Evolutionary conservation across 306 rosid species (phyloP), one percentile per base, ranked within the genome.

Genomic region (Malus sieversii): DNA sequence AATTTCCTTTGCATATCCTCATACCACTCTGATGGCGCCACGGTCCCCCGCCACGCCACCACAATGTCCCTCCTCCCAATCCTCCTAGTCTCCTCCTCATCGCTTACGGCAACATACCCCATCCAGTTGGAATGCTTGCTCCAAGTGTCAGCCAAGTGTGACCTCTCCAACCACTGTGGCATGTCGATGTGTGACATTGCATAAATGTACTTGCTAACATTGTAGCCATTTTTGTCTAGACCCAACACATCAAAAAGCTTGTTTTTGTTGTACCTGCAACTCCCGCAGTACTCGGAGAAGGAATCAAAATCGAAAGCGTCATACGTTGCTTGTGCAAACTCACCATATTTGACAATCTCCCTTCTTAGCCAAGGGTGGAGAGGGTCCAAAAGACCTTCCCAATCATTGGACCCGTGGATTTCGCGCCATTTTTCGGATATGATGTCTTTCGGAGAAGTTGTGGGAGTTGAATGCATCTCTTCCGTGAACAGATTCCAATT

Each of bases 51-150:
- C 94, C 94, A 89, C 0, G 92, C 87, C 22, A 91, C 89, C 2
- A 79, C 79, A 3, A 89, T 86, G 46, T 87, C 92, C 68, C 97
- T 77, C 44, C 95, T 68, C 0, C 91, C 95, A 4, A 91, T 85
- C 77, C 95, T 70, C 0, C 53, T 70, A 4, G 90, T 83, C 82
- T 88, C 95, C 11, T 82, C 81, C 2, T 89, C 90, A 4, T 80
- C 80, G 15, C 90, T 87, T 1, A 89, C 85, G 0, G 92, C 92
- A 29, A 89, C 86, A 3, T 71, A 91, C 0, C 91, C 97, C 52
- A 89, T 89, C 91, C 95, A 91, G 52, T 88, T 91, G 0, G 97
- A 89, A n/a, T 89, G 88, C 32, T 73, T 71, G 78, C 92, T 89
- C 95, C 97, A 91, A 0, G 80, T 73, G 27, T 87, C 87, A 1